Conservation (phyloP, 202 grass and related monocot species). For the Schoenoplectus triqueter region DNA sequence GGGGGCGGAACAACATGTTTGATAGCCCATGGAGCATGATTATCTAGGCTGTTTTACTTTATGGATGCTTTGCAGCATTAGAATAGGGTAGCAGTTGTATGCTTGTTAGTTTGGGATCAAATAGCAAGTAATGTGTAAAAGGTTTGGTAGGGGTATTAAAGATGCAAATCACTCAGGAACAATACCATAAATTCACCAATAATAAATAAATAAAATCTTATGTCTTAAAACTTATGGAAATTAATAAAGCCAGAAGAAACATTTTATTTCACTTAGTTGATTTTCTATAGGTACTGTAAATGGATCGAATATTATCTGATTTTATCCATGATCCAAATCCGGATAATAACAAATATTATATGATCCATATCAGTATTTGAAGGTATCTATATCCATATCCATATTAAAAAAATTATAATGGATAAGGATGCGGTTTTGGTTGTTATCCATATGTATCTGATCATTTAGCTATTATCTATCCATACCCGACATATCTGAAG, state of each 20-base stretch:
- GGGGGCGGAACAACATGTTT: too few relatives aligned
- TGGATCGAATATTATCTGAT: too few relatives aligned
- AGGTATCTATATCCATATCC: too few relatives aligned
- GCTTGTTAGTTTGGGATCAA: constrained; percentile 4
- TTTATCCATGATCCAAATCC: too few relatives aligned
- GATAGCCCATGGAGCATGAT: too few relatives aligned
- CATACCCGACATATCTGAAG: too few relatives aligned
- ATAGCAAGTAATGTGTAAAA: background rate
- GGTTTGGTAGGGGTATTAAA: background rate
- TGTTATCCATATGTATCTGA: too few relatives aligned
- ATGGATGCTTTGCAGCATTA: background rate
- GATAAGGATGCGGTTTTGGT: too few relatives aligned
- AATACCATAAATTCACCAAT: background rate
- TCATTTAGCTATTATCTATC: too few relatives aligned
- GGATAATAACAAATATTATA: too few relatives aligned
- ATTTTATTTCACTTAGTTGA: background rate
- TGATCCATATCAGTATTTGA: too few relatives aligned
- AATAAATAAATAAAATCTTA: background rate
- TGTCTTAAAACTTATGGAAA: background rate
- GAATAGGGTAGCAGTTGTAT: background rate
- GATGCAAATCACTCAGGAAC: background rate
- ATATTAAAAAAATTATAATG: too few relatives aligned
- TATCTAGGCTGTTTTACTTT: background rate
- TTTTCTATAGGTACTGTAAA: background rate
- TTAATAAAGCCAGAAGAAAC: background rate